phyloP scores from a whole-genome alignment of 768 basidiomycete genomes.

The Amanita pseudoporphyria region DNA sequence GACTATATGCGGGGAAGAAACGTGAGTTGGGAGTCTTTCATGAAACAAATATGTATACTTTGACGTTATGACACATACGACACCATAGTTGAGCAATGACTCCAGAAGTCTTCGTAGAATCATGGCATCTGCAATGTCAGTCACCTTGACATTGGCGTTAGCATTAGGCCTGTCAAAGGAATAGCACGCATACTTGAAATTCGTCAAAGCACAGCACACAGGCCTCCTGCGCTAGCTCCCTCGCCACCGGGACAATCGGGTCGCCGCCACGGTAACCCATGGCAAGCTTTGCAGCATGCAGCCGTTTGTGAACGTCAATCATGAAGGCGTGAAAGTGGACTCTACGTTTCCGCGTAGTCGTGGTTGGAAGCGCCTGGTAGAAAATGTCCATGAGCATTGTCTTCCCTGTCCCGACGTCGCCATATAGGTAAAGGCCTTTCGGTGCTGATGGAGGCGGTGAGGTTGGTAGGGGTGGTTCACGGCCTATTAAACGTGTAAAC shows the following conservation, averaged over 20 bases:
- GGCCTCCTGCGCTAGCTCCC: constrained; percentile 78
- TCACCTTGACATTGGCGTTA: constrained; percentile 44
- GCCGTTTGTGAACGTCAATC: constrained; percentile 94
- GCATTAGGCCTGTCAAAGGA: background rate
- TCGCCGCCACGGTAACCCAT: constrained; percentile 67
- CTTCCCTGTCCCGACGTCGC: constrained; percentile 96
- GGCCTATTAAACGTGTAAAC: constrained; percentile 39
- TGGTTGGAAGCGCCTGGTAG: constrained; percentile 68
- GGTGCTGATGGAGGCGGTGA: constrained; percentile 48
- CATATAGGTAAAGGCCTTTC: constrained; percentile 90
- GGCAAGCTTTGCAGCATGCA: constrained; percentile 72
- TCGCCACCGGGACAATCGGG: constrained; percentile 78
- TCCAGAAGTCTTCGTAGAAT: constrained; percentile 87
- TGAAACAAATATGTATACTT: constrained; percentile 52
- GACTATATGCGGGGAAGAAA: constrained; percentile 53
- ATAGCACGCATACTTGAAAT: constrained; percentile 61
- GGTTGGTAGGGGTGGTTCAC: constrained; percentile 25
- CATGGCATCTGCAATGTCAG: constrained; percentile 98
- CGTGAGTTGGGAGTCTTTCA: background rate
- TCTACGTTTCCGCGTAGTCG: constrained; percentile 64
- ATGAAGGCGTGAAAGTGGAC: constrained; percentile 99
- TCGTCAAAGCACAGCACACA: constrained; percentile 93
- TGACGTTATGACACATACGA: constrained; percentile 93
- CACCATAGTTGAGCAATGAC: constrained; percentile 76
- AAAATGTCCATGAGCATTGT: constrained; percentile 99